Evolutionary conservation across 257 asterid species (phyloP).

Genomic region (Lantana camara): DNA sequence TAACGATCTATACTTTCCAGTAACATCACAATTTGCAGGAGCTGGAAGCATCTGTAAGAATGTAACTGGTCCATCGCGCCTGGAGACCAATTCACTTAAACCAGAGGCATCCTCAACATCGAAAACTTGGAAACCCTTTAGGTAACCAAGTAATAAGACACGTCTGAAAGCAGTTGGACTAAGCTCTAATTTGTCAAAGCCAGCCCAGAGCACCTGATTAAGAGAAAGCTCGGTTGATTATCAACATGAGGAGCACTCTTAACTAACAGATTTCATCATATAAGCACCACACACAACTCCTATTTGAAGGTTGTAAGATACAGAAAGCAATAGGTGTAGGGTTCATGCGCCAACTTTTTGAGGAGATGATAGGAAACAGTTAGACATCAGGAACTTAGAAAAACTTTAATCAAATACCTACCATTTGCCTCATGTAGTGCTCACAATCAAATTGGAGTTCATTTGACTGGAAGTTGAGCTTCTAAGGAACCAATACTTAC

Average conservation of each 20-base stretch:
- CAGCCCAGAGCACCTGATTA: slow-evolving; percentile 77
- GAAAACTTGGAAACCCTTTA: slow-evolving; percentile 71
- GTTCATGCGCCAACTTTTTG: not conserved
- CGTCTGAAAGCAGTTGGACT: slow-evolving; percentile 44
- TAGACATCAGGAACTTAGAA: not conserved
- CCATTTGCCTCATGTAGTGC: not conserved
- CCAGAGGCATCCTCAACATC: slow-evolving; percentile 78
- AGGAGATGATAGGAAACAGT: not conserved
- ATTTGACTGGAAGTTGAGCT: too few species aligned
- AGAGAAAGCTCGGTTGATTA: slow-evolving; percentile 29
- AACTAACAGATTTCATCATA: slow-evolving; percentile 13
- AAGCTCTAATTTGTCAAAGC: slow-evolving; percentile 69
- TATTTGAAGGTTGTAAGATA: slow-evolving; percentile 12
- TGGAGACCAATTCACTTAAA: slow-evolving; percentile 66
- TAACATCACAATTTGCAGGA: slow-evolving; percentile 45
- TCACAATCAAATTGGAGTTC: too few species aligned
- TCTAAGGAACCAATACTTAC: too few species aligned
- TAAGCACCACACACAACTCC: slow-evolving; percentile 23
- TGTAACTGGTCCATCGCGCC: slow-evolving; percentile 73
- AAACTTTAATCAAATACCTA: not conserved
- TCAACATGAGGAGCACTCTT: slow-evolving; percentile 19
- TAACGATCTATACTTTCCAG: slow-evolving; percentile 43
- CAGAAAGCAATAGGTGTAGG: slow-evolving; percentile 22
- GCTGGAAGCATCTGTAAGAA: slow-evolving; percentile 70
- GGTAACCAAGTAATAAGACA: slow-evolving; percentile 68